Evolutionary conservation across 2,329 filamentous ascomycete species (phyloP).

Genomic region (Capronia americana): DNA sequence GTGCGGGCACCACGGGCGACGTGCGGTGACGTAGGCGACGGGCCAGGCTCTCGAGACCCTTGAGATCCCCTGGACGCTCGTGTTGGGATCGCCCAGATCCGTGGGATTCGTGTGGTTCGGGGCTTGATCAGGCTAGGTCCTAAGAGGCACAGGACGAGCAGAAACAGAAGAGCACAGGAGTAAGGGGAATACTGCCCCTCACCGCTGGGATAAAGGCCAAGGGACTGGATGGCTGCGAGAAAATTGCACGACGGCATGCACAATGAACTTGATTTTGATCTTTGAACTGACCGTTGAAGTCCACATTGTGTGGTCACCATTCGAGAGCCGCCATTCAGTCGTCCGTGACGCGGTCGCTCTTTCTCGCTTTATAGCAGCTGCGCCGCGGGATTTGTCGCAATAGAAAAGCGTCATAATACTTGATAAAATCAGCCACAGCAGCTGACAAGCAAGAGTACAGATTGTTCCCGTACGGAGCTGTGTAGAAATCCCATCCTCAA

Average conservation of each 20-base stretch:
- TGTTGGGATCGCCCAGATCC: neutral
- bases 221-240: neutral
- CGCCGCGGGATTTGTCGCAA: neutral
- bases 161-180: neutral
- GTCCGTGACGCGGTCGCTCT: neutral
- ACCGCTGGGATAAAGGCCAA: neutral
- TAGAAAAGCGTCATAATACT: neutral
- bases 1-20: neutral
- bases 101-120: neutral
- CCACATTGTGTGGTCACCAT: neutral
- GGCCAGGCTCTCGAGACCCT: neutral
- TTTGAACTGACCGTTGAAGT: neutral
- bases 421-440: neutral
- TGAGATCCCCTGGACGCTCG: neutral
- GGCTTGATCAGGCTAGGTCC: neutral
- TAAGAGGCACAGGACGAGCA: neutral
- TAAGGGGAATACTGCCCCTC: neutral
- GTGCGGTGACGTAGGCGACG: neutral
- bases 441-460: neutral
- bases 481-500: neutral
- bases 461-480: neutral
- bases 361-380: neutral
- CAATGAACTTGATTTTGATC: neutral
- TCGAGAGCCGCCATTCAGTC: too few relatives aligned
- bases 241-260: neutral